These are phyloP conservation scores for Stemphylium lycopersici DNA, from an alignment of 2,329 filamentous ascomycete species.

Conservation along the genomic window DNA sequence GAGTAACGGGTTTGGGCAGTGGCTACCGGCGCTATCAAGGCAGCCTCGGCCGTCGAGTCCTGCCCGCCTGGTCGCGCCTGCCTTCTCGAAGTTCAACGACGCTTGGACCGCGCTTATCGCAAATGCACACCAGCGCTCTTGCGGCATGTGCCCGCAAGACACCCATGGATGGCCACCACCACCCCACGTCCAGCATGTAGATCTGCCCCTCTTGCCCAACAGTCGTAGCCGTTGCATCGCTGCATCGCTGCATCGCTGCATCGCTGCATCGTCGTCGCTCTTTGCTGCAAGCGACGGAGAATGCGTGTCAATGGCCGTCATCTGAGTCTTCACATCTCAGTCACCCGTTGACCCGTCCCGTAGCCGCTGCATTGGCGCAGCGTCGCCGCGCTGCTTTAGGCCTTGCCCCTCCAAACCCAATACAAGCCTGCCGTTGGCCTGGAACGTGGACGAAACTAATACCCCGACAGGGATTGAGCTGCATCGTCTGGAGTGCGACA, in stretches of 20 bases:
- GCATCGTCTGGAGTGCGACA: conserved; percentile 1
- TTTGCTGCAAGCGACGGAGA: no score
- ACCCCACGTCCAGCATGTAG: neutral
- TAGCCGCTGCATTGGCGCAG: neutral
- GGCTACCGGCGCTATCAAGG: conserved; percentile 8
- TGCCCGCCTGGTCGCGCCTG: conserved; percentile 10
- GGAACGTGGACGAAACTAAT: neutral
- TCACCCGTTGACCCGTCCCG: conserved; percentile 12
- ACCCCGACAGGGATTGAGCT: neutral
- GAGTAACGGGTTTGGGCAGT: conserved; percentile 5
- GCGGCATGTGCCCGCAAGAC: conserved; percentile 18
- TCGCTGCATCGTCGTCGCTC: no score
- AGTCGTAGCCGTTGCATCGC: neutral
- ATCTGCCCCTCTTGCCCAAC: neutral
- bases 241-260: neutral
- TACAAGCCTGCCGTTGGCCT: conserved; percentile 15
- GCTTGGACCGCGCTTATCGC: conserved; percentile 13
- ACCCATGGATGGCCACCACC: neutral
- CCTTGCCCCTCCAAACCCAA: conserved; percentile 14
- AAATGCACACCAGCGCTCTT: conserved; percentile 1
- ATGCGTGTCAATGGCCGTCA: neutral
- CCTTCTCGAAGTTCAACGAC: conserved; percentile 10
- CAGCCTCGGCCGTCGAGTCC: conserved; percentile 7
- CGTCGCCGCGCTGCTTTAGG: conserved; percentile 10
- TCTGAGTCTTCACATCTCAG: conserved; percentile 1